A percentile compares a stretch with the other conserved stretches of the same genome.
Evolutionary conservation across 2,329 filamentous ascomycete species (phyloP).

Genomic region (Nannizzia gypsea): DNA sequence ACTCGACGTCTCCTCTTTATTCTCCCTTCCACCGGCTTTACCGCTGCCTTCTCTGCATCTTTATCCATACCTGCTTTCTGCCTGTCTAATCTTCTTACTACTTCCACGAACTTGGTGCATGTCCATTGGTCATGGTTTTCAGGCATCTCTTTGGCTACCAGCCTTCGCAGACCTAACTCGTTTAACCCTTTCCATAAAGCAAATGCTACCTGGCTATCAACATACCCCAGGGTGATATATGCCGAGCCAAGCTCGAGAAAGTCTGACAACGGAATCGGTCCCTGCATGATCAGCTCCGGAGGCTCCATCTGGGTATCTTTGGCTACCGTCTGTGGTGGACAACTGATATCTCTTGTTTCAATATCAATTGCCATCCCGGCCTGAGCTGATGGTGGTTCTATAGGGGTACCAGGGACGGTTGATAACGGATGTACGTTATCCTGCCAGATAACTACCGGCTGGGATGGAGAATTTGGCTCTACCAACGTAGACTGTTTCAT

Average conservation of each 20-base stretch:
- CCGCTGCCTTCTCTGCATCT: background rate
- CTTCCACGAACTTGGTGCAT: slow-evolving; percentile 16
- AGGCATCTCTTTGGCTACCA: slow-evolving; percentile 11
- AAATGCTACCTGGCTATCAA: slow-evolving; percentile 19
- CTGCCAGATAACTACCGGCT: background rate
- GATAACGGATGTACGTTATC: background rate
- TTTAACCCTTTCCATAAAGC: slow-evolving; percentile 25
- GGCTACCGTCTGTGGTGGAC: background rate
- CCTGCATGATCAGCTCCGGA: slow-evolving; percentile 14
- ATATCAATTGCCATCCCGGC: background rate
- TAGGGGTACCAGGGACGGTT: background rate
- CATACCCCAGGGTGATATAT: slow-evolving; percentile 12
- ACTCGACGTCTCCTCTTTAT: slow-evolving; percentile 17
- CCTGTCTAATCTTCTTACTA: background rate
- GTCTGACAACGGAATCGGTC: slow-evolving; percentile 14
- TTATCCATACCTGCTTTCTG: background rate
- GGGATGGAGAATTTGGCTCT: background rate
- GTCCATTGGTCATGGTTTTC: slow-evolving; percentile 17
- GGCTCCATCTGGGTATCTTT: background rate
- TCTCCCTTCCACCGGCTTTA: slow-evolving; percentile 1
- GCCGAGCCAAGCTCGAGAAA: slow-evolving; percentile 20
- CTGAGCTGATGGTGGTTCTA: background rate
- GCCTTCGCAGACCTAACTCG: slow-evolving; percentile 13
- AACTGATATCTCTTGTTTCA: background rate
- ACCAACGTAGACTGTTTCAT: background rate